Conservation (phyloP, 176 grass and related monocot species). For the Carex parvula region DNA sequence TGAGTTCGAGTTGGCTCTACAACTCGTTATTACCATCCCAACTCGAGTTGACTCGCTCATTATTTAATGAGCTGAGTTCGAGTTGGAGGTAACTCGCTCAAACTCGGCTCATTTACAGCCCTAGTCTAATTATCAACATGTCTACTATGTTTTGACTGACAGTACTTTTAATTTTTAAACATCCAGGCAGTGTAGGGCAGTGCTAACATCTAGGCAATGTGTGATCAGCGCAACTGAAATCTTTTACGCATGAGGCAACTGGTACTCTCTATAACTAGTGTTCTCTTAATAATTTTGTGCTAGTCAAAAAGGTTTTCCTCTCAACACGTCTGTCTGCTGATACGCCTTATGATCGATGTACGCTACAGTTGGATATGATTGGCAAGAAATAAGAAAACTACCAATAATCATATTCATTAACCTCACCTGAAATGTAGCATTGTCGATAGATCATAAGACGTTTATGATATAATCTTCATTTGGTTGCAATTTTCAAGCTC, state of each 20-base stretch:
- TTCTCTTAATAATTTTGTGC: not conserved
- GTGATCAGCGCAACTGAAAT: not conserved
- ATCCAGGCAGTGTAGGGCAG: not conserved
- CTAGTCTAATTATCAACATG: not conserved
- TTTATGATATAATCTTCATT: not conserved
- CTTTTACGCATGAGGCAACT: not conserved
- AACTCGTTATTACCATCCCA: too few species aligned
- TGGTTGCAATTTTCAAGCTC: constrained; percentile 8
- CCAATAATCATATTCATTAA: not conserved
- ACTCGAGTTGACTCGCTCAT: too few species aligned
- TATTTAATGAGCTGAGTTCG: too few species aligned
- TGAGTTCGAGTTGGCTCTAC: too few species aligned
- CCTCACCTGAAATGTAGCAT: not conserved
- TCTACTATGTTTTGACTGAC: not conserved
- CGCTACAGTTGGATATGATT: not conserved
- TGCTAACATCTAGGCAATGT: not conserved
- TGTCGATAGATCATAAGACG: not conserved
- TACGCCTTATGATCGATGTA: not conserved
- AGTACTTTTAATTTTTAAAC: not conserved
- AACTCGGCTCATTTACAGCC: too few species aligned
- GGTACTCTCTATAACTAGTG: not conserved
- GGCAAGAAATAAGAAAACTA: not conserved
- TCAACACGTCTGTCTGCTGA: not conserved
- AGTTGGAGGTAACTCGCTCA: too few species aligned
- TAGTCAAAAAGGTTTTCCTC: not conserved